Percentiles rank a stretch among this genome's conserved stretches.
phyloP scores from a whole-genome alignment of 2,329 filamentous ascomycete species.

The Xylaria sp. region DNA sequence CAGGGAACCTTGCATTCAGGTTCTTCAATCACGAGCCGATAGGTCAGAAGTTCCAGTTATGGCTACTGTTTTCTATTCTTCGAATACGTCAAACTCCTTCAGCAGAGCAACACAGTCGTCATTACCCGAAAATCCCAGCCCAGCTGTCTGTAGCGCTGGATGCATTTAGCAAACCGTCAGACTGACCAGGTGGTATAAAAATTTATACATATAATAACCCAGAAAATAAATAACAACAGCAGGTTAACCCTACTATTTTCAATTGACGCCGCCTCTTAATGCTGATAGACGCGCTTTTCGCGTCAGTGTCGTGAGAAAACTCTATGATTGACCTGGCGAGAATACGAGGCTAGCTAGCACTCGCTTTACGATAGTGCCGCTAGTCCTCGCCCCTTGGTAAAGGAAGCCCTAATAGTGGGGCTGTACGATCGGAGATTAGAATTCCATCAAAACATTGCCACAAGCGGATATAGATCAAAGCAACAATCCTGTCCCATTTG shows the following conservation, averaged over 20 bases:
- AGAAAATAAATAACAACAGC: conserved; percentile 25
- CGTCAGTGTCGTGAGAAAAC: conserved; percentile 34
- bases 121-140: conserved; percentile 31
- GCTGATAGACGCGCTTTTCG: conserved; percentile 39
- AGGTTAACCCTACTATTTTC: conserved; percentile 34
- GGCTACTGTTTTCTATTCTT: conserved; percentile 27
- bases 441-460: conserved; percentile 40
- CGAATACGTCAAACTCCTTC: conserved; percentile 15
- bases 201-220: conserved; percentile 43
- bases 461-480: conserved; percentile 46
- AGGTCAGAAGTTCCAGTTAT: neutral
- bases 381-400: conserved; percentile 18
- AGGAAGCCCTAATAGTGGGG: conserved; percentile 22
- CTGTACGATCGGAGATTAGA: conserved; percentile 37
- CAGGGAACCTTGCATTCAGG: neutral
- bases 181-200: conserved; percentile 31
- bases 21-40: neutral
- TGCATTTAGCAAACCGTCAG: conserved; percentile 31
- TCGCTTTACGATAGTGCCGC: conserved; percentile 15
- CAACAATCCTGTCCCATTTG: conserved; percentile 46
- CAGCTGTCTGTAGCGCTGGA: conserved; percentile 31
- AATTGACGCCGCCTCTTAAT: conserved; percentile 41
- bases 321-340: conserved; percentile 27
- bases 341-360: conserved; percentile 12
- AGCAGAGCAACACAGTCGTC: conserved; percentile 32